These are phyloP conservation scores for Diaporthe amygdali DNA, from an alignment of 2,329 filamentous ascomycete species.

Conservation along the genomic window DNA sequence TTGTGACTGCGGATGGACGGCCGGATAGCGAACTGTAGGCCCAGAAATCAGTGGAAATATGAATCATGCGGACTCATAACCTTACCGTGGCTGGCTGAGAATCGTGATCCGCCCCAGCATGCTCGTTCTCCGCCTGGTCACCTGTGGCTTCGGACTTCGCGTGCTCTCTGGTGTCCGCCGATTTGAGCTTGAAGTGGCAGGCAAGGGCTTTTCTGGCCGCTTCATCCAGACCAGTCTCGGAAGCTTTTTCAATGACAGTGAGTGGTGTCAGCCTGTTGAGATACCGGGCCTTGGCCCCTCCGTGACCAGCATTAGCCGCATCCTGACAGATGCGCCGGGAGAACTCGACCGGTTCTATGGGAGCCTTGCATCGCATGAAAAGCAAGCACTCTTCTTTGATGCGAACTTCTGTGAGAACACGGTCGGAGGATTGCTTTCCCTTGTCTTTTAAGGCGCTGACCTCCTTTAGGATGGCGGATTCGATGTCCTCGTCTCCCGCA, in stretches of 20 bases:
- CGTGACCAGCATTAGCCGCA: conserved; percentile 13
- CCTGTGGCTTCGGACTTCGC: conserved; percentile 27
- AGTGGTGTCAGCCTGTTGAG: conserved; percentile 64
- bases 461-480: conserved; percentile 74
- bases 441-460: conserved; percentile 63
- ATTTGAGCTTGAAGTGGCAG: conserved; percentile 62
- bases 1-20: conserved; percentile 78
- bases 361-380: conserved; percentile 62
- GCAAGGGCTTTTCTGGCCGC: conserved; percentile 67
- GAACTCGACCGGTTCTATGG: conserved; percentile 61
- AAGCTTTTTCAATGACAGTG: conserved; percentile 65
- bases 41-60: not conserved
- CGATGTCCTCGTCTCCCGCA: conserved; percentile 67
- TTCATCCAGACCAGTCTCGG: conserved; percentile 69
- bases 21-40: conserved; percentile 77
- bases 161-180: conserved; percentile 46
- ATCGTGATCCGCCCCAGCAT: conserved; percentile 15
- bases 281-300: conserved; percentile 53
- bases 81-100: conserved; percentile 15
- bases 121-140: conserved; percentile 24
- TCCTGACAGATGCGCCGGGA: conserved; percentile 62
- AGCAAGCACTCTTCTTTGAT: conserved; percentile 67
- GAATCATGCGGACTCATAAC: not conserved
- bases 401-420: conserved; percentile 57
- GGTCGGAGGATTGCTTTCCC: conserved; percentile 45